phyloP scores from a whole-genome alignment of 805 yeast genomes.

The Sungouiozyma intestinalis region DNA sequence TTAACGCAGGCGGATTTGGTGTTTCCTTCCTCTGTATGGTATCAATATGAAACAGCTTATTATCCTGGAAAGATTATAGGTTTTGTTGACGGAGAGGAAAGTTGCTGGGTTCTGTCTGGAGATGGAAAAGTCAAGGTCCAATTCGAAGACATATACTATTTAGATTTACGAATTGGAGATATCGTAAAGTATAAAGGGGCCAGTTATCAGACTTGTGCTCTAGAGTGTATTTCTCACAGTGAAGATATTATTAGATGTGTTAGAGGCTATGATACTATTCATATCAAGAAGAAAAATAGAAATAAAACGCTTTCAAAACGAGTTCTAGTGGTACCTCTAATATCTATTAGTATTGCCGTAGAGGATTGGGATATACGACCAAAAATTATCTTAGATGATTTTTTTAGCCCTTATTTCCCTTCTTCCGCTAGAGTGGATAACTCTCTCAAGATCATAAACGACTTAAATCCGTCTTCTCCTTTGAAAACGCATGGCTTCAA shows the following conservation, averaged over 20 bases:
- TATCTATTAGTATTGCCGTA: conserved; percentile 26
- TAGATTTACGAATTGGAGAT: conserved; percentile 53
- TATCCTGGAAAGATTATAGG: conserved; percentile 39
- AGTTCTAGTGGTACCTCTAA: conserved; percentile 17
- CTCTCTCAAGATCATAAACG: not conserved
- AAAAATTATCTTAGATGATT: conserved; percentile 18
- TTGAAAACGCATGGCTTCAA: not conserved
- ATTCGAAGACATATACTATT: conserved; percentile 30
- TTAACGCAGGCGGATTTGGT: conserved; percentile 23
- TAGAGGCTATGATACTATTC: conserved; percentile 49
- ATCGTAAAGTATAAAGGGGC: conserved; percentile 28
- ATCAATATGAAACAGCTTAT: conserved; percentile 36
- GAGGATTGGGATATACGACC: conserved; percentile 29
- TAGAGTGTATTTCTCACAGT: conserved; percentile 24
- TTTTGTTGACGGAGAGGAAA: not conserved
- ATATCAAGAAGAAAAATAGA: conserved; percentile 24
- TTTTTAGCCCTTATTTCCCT: conserved; percentile 1
- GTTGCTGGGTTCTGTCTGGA: conserved; percentile 14
- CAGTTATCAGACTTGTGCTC: conserved; percentile 37
- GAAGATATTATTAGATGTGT: conserved; percentile 37
- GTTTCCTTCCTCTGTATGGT: conserved; percentile 41
- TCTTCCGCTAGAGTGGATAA: not conserved
- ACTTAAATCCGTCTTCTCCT: conserved; percentile 1
- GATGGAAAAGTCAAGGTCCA: conserved; percentile 11
- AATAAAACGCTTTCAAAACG: conserved; percentile 13